Evolutionary conservation across 441 rosid species (phyloP), one percentile per base, ranked within the genome.

Genomic region (Daphne laureola): DNA sequence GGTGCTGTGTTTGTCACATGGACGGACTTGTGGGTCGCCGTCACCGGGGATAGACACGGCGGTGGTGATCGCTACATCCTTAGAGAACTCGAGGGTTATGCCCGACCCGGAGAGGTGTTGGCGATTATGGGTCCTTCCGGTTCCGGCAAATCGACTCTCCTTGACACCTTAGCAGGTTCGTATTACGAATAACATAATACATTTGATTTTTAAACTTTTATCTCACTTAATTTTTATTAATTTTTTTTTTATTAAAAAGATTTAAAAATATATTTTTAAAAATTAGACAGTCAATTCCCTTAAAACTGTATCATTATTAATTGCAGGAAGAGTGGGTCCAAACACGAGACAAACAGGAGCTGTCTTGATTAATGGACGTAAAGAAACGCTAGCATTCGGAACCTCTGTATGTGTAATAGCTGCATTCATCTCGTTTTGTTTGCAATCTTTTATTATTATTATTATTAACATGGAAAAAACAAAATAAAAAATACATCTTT

Each of bases 61-160:
- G 61, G 52, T 27, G 53, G 53, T 11, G 36, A 48, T 45, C 54
- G 15, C 53, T 13, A 71, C 54, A 62, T 68, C 41, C 73, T 73
- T 8, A 63, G 56, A 14, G 69, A 64, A 14, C 15, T 65, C 1
- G 65, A 64, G 16, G 77, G 73, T 17, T 68, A 51, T 16, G 71
- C 68, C 2, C 43, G 52, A 2, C 66, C 62, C 1, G 68, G 74
- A 14, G 63, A 73, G 44, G 61, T 73, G 17, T 52, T 68, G 60
- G 73, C 71, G 3, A 55, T 73, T 3, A 68, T 62, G 74, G 73
- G 77, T 35, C 73, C 77, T 49, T 73, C 77, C 3, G 71, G 77
- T 15, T 73, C 61, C 52, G 77, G 77, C 57, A 73, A 73, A 44
- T 51, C 74, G 14, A 68, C 73, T 7, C 68, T 73, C 48, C 77